Percentiles rank a stretch among this genome's conserved stretches.
Evolutionary conservation across 495 filamentous ascomycete species (phyloP).

Genomic region (Xylaria venustula): DNA sequence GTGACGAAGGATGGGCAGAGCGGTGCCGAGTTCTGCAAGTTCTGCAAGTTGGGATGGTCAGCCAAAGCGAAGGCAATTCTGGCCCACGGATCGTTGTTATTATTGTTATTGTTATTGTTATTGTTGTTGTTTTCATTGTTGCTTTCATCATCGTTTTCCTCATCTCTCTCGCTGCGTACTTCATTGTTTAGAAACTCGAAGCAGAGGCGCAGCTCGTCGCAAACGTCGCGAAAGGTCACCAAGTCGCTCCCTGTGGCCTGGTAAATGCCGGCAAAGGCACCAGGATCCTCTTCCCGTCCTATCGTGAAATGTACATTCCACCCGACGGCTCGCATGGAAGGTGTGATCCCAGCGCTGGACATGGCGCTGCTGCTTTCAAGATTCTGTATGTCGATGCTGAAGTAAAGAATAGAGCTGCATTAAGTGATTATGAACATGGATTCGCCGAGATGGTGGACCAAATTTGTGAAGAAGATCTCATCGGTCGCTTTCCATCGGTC

Average conservation of each 20-base stretch:
- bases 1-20: background rate
- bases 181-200: background rate
- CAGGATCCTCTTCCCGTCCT: background rate
- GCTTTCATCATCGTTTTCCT: background rate
- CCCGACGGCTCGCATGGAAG: background rate
- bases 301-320: background rate
- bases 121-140: background rate
- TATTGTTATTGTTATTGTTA: background rate
- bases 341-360: background rate
- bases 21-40: background rate
- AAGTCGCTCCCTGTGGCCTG: background rate
- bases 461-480: too few relatives aligned
- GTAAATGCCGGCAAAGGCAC: background rate
- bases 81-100: background rate
- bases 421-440: too few relatives aligned
- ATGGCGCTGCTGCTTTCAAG: background rate
- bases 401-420: background rate
- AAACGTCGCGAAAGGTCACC: background rate
- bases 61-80: background rate
- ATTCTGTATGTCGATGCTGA: background rate
- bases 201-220: constrained; percentile 1
- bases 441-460: too few relatives aligned
- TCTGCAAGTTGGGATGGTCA: background rate
- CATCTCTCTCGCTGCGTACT: background rate
- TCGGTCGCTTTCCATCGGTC: too few relatives aligned